phyloP scores from a whole-genome alignment of 768 basidiomycete species.

The Neoboletus magnificus region DNA sequence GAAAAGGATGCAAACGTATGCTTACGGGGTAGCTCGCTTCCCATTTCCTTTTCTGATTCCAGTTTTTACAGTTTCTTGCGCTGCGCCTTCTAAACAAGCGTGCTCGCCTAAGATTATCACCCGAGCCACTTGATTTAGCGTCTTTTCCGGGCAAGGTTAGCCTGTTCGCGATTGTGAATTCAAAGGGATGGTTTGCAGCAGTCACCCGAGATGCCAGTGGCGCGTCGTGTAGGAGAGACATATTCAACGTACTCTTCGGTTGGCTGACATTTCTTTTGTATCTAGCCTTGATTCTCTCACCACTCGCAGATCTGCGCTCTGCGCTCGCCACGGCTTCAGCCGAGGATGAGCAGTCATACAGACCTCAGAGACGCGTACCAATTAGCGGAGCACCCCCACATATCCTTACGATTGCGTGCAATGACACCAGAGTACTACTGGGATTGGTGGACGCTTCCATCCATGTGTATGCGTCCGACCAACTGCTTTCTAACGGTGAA shows the following conservation, averaged over 20 bases:
- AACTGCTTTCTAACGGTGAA: constrained; percentile 46
- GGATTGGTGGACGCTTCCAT: constrained; percentile 59
- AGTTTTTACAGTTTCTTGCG: constrained; percentile 34
- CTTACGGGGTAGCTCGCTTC: background rate
- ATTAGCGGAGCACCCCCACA: constrained; percentile 47
- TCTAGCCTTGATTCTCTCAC: constrained; percentile 59
- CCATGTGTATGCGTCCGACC: constrained; percentile 54
- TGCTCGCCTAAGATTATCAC: constrained; percentile 61
- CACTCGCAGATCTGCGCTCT: constrained; percentile 57
- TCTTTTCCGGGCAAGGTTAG: constrained; percentile 42
- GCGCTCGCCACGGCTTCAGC: constrained; percentile 44
- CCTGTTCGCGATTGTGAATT: constrained; percentile 58
- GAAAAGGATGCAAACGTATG: constrained; percentile 34
- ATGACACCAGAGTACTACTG: constrained; percentile 59
- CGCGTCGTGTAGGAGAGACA: constrained; percentile 34
- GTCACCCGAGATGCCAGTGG: constrained; percentile 37
- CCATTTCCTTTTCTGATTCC: constrained; percentile 3
- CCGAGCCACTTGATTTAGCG: constrained; percentile 43
- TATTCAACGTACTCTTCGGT: background rate
- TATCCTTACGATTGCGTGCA: constrained; percentile 52
- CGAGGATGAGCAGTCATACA: constrained; percentile 41
- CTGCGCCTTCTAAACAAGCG: constrained; percentile 53
- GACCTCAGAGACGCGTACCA: constrained; percentile 49
- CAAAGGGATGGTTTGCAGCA: constrained; percentile 69
- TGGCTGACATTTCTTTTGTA: background rate